Conservation (phyloP, 768 basidiomycete genomes). For the Chalciporus piperatus region DNA sequence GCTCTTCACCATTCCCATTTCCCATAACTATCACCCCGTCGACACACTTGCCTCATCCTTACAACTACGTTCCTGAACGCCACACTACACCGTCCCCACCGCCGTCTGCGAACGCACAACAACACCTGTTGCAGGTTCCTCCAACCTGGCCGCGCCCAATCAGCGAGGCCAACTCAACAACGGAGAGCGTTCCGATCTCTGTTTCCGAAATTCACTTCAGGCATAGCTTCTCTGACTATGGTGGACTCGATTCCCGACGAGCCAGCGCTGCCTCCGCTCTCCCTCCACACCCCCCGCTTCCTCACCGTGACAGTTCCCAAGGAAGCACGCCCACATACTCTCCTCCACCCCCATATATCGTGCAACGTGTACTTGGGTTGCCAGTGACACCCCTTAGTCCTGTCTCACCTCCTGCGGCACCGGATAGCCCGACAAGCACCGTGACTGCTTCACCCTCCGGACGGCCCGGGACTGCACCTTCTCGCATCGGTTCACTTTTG, state of each 20-base stretch:
- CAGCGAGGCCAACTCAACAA: slow-evolving; percentile 45
- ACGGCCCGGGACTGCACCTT: slow-evolving; percentile 9
- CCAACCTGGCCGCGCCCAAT: slow-evolving; percentile 20
- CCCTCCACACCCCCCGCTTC: slow-evolving; percentile 43
- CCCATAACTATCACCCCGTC: slow-evolving; percentile 46
- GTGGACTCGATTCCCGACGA: slow-evolving; percentile 31
- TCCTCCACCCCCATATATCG: slow-evolving; percentile 29
- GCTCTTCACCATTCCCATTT: slow-evolving; percentile 40
- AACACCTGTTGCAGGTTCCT: slow-evolving; percentile 26
- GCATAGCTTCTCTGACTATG: slow-evolving; percentile 35
- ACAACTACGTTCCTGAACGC: slow-evolving; percentile 15
- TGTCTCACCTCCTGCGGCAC: slow-evolving; percentile 1
- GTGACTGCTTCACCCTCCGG: not conserved
- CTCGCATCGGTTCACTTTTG: slow-evolving; percentile 24
- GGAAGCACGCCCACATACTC: slow-evolving; percentile 11
- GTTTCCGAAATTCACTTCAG: slow-evolving; percentile 54
- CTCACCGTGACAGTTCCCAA: slow-evolving; percentile 23
- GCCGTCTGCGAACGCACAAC: slow-evolving; percentile 3
- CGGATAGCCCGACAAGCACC: not conserved
- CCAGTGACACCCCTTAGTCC: slow-evolving; percentile 22
- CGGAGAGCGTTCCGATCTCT: slow-evolving; percentile 55
- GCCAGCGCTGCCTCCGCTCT: slow-evolving; percentile 35
- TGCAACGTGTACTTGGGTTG: slow-evolving; percentile 32
- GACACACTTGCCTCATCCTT: slow-evolving; percentile 27
- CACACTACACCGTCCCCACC: slow-evolving; percentile 19